phyloP scores from a whole-genome alignment of 2,329 filamentous ascomycete genomes.

The Cladophialophora carrionii region DNA sequence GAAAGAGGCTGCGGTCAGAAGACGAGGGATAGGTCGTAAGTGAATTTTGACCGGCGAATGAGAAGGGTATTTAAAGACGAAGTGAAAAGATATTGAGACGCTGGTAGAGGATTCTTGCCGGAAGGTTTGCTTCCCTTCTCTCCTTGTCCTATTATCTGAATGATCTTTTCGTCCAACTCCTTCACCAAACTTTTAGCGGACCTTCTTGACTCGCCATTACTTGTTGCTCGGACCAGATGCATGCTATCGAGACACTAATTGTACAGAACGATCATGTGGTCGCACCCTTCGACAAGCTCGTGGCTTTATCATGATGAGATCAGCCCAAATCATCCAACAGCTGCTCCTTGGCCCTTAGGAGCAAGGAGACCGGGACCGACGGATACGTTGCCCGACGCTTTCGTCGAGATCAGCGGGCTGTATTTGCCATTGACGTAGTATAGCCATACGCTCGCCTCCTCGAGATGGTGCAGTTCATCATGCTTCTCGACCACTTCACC shows the following conservation, averaged over 20 bases:
- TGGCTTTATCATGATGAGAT: background rate
- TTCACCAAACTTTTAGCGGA: background rate
- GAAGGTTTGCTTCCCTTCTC: background rate
- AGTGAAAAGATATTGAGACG: background rate
- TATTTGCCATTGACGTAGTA: conserved; percentile 19
- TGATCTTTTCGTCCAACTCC: background rate
- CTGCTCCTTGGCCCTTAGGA: background rate
- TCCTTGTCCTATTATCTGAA: background rate
- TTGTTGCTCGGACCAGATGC: background rate
- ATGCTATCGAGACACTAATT: background rate
- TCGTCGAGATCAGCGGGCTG: background rate
- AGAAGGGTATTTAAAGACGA: background rate
- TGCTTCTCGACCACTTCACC: conserved; percentile 44
- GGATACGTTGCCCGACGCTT: background rate
- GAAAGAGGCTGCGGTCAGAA: background rate
- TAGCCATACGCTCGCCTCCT: conserved; percentile 7
- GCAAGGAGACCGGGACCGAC: no score
- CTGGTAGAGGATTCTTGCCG: background rate
- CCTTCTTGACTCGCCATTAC: background rate
- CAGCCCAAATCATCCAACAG: background rate
- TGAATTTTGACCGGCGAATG: background rate
- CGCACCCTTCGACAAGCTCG: background rate
- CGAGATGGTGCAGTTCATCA: background rate
- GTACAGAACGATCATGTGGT: background rate
- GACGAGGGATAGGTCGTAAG: background rate